Base-by-base conservation (phyloP, 495 filamentous ascomycete species). In the Aspergillus hancockii region DNA sequence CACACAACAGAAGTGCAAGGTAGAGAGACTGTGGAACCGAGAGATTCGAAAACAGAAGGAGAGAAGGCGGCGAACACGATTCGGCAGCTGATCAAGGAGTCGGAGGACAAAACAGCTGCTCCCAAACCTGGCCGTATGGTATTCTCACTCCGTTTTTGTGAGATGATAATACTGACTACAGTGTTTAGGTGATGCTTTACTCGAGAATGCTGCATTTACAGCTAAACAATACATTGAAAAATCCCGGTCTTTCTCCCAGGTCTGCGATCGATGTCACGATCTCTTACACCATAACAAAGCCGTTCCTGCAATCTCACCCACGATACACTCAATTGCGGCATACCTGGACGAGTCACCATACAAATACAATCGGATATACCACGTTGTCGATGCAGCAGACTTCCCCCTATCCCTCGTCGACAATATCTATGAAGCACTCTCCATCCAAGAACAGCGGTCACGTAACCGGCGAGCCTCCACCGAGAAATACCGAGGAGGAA, bases 381-480 rank as follows among this genome's bases (percentile, higher is more conserved):
- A 97, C 71, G 81, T 99, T n/a, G 67, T 98, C n/a, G 94, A 99
- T 67, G 94, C 94, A 5, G 95, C 92, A 16, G 94, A 99, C 68
- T 97, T 99, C 61, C 94, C 94, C 21, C 87, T 99, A 80, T 96
- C 93, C 2, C 70, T 99, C 10, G 72, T 96, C 8, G 87, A 89
- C 2, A 80, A 83, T 43, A 78, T 91, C 21, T 79, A 83, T 49
- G 65, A 68, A 34, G 74, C 79, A 16, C 79, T 98, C 1, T 76
- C 83, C 2, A 62, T 88, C 1, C 78, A 85, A 52, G 84, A 86
- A 10, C 80, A 90, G 58, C 83, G 92, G 55, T 87, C 90, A 0
- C 80, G 79, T 34, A 97, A 97, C 64, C 85, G 93, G 38, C 79
- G 93, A 38, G 81, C 90, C 0, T 81, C 82, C 40, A 77, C 73